These are phyloP conservation scores for Lithospermum erythrorhizon DNA, from an alignment of 257 asterid genomes.

Conservation along the genomic window DNA sequence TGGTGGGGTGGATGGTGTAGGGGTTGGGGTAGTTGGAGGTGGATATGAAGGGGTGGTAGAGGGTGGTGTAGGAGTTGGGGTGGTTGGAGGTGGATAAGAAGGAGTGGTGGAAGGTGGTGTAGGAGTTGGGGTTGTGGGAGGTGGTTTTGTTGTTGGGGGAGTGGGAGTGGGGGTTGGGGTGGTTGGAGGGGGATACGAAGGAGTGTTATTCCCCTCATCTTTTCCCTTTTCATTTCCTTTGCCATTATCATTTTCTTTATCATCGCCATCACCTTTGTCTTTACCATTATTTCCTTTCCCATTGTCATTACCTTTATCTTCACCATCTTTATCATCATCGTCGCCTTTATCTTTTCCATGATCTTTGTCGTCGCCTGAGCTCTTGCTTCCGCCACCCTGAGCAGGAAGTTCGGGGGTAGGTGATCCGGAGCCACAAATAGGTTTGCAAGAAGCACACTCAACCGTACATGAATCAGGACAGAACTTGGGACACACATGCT, in stretches of 20 bases:
- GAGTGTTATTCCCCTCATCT: background rate
- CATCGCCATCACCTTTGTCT: background rate
- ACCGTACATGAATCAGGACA: conserved; percentile 38
- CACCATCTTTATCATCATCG: background rate
- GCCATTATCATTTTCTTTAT: background rate
- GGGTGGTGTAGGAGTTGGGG: conserved; percentile 11
- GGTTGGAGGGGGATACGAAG: conserved; percentile 4
- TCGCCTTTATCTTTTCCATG: background rate
- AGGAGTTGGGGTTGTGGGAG: background rate
- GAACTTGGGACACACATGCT: conserved; percentile 9
- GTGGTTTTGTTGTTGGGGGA: background rate
- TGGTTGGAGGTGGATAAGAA: background rate
- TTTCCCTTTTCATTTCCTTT: background rate
- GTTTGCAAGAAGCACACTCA: conserved; percentile 37
- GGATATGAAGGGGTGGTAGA: conserved; percentile 1
- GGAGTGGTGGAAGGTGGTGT: conserved; percentile 9
- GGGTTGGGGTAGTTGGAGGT: conserved; percentile 1
- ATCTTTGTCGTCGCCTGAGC: background rate
- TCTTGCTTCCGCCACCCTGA: background rate
- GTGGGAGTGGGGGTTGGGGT: conserved; percentile 5
- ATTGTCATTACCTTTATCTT: background rate
- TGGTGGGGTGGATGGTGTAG: background rate
- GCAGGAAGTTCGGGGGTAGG: conserved; percentile 3
- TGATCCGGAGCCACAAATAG: conserved; percentile 18
- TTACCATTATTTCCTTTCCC: background rate